phyloP scores from a whole-genome alignment of 2,329 filamentous ascomycete species.

The Leptodontidium sp. region DNA sequence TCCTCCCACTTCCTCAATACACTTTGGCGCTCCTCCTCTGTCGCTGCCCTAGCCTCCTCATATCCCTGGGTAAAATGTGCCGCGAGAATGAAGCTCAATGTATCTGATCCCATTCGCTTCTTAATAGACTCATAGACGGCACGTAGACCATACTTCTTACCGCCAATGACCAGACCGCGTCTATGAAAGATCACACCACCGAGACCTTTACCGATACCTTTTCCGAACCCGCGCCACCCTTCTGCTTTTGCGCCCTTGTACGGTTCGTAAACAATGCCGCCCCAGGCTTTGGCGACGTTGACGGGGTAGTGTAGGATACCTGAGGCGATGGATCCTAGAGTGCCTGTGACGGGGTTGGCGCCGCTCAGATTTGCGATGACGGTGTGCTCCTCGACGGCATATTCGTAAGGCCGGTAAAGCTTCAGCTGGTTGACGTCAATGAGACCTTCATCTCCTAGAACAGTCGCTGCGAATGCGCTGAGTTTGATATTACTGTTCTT shows the following conservation, averaged over 20 bases:
- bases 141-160: conserved; percentile 38
- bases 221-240: conserved; percentile 72
- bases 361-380: conserved; percentile 31
- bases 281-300: conserved; percentile 62
- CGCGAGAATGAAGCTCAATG: conserved; percentile 44
- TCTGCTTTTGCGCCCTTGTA: conserved; percentile 68
- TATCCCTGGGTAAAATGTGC: conserved; percentile 42
- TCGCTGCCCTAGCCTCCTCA: conserved; percentile 39
- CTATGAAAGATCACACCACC: conserved; percentile 73
- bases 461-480: conserved; percentile 76
- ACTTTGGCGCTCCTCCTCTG: conserved; percentile 39
- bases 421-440: conserved; percentile 77
- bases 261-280: conserved; percentile 68
- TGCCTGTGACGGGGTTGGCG: conserved; percentile 32
- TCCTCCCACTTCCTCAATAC: conserved; percentile 41
- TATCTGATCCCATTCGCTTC: conserved; percentile 38
- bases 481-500: conserved; percentile 65
- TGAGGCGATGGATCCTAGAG: conserved; percentile 33
- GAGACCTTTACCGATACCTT: conserved; percentile 83
- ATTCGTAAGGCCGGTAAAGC: conserved; percentile 70
- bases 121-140: conserved; percentile 40
- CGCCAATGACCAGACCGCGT: conserved; percentile 29
- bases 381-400: conserved; percentile 51
- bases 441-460: conserved; percentile 69
- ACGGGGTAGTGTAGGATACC: conserved; percentile 30